phyloP scores from a whole-genome alignment of 257 asterid genomes.

The Nicotiana tomentosiformis region DNA sequence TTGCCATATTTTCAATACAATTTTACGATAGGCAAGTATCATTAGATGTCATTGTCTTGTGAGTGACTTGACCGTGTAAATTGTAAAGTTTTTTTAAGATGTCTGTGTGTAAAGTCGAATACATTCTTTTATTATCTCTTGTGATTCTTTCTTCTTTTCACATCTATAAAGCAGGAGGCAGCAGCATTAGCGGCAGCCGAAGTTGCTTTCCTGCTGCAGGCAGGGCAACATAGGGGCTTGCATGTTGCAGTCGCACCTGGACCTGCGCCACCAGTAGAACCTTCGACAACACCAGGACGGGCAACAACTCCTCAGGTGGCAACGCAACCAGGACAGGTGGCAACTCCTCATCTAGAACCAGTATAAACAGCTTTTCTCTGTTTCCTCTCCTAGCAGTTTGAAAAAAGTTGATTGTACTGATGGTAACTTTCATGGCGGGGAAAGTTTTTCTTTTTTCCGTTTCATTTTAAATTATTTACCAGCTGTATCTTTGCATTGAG shows the following conservation, averaged over 20 bases:
- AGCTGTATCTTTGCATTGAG: neutral
- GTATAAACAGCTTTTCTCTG: slow-evolving; percentile 3
- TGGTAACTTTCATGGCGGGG: neutral
- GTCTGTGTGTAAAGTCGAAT: neutral
- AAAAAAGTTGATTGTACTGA: neutral
- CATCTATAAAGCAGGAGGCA: slow-evolving; percentile 30
- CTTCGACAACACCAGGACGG: slow-evolving; percentile 5
- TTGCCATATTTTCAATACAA: neutral
- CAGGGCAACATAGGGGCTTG: slow-evolving; percentile 40
- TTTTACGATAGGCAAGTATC: neutral
- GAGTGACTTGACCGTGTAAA: neutral
- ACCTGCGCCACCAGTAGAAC: slow-evolving; percentile 19
- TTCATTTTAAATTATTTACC: neutral
- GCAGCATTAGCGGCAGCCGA: slow-evolving; percentile 40
- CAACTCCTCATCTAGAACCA: neutral
- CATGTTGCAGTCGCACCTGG: slow-evolving; percentile 30
- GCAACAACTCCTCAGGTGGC: slow-evolving; percentile 8
- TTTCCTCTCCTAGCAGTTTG: neutral
- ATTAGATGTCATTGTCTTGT: neutral
- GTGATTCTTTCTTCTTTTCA: neutral
- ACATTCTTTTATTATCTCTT: too few relatives aligned
- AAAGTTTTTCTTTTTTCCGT: neutral
- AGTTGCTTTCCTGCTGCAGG: slow-evolving; percentile 42
- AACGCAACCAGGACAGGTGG: neutral
- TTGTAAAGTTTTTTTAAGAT: neutral